Base-by-base conservation (phyloP, 2,329 filamentous ascomycete genomes). In the Allantophomopsis lycopodina region DNA sequence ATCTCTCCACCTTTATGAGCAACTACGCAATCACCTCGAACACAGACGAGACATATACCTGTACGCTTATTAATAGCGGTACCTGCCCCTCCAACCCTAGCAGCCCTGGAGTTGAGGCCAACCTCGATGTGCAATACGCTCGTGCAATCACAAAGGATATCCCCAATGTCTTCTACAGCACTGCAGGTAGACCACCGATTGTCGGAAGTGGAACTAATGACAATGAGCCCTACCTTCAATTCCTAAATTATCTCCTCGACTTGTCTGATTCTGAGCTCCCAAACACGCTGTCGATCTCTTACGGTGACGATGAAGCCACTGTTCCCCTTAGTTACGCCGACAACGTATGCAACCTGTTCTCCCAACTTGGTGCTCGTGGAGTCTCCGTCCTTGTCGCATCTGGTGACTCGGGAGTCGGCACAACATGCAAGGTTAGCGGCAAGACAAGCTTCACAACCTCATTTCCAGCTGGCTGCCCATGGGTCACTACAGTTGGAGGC, bases 381-480 rank as follows among this genome's bases (percentile, higher is more conserved):
- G 69, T 78, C 2, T 69, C 71, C 1, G 61, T 82, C n/a, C 58
- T 83, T 21, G 76, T 79, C 54, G 65, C 68, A 5, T 72, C 69
- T 2, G 76, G 76, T 5, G 75, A 80, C 41, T 37, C 37, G 1
- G 23, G 21, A 10, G 56, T 63, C 3, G 56, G 55, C 2, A 35
- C 59, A 14, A 82, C 76, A 58, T 56, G 62, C 37, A 64, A 64
- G 44, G 74, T 75, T 48, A 71, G 79, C 42, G 76, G 74, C 16
- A 62, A 57, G 32, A 63, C 65, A n/a, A 61, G 66, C 14, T 75
- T 79, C 50, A 60, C 75, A 23, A 67, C 77, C 1, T 68, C 66
- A 5, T 85, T 83, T 56, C 80, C 80, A 0, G 71, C 69, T 0
- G 69, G 70, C 0, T 85, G 80, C 48, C 79, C 79, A 0, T 84